phyloP scores from a whole-genome alignment of 805 yeast genomes.

The Kodamaea leandrae region DNA sequence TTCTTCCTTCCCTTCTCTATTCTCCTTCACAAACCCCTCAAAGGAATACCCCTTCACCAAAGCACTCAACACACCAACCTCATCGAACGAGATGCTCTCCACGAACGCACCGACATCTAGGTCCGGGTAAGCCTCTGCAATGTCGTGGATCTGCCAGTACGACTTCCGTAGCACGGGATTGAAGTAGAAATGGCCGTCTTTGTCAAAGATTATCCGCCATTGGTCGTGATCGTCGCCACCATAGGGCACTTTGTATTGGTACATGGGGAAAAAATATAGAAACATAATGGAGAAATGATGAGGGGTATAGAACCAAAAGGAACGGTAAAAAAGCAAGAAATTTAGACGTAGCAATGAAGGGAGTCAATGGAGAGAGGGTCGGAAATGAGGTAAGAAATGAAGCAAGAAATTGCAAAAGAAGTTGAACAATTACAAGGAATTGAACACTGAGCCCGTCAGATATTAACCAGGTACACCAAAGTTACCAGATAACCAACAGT shows the following conservation, averaged over 20 bases:
- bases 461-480: too few relatives aligned
- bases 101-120: conserved; percentile 15
- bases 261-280: conserved; percentile 7
- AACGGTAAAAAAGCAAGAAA: not conserved
- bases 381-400: too few relatives aligned
- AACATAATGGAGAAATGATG: not conserved
- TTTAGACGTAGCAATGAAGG: too few relatives aligned
- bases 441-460: too few relatives aligned
- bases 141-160: conserved; percentile 35
- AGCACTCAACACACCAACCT: conserved; percentile 28
- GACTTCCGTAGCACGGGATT: conserved; percentile 19
- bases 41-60: conserved; percentile 13
- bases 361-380: too few relatives aligned
- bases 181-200: conserved; percentile 33
- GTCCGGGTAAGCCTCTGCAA: conserved; percentile 11
- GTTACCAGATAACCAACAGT: too few relatives aligned
- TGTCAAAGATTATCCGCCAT: conserved; percentile 33
- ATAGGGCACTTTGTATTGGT: conserved; percentile 18
- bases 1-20: not conserved
- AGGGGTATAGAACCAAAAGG: not conserved
- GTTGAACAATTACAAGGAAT: too few relatives aligned
- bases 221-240: not conserved
- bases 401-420: too few relatives aligned
- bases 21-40: conserved; percentile 6
- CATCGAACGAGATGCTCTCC: conserved; percentile 26